phyloP scores from a whole-genome alignment of 192 early-diverging fungal species.

The Cetraspora pellucida region DNA sequence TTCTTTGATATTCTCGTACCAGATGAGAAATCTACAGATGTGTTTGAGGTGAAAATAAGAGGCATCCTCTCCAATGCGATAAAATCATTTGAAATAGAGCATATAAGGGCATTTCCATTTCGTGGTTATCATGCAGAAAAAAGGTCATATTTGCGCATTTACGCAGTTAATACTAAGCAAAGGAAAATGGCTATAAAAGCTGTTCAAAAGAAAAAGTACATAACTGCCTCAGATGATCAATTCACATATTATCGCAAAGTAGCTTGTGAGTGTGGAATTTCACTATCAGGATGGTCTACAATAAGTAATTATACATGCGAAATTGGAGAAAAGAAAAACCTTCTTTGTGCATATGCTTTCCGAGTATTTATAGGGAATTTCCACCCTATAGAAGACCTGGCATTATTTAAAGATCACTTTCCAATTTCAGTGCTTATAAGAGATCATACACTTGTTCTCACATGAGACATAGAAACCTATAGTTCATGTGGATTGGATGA shows the following conservation, averaged over 20 bases:
- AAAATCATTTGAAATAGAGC: too few relatives aligned
- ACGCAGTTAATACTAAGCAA: too few relatives aligned
- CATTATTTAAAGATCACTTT: neutral
- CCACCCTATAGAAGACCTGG: neutral
- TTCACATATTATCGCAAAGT: neutral
- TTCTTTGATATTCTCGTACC: too few relatives aligned
- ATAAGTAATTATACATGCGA: neutral
- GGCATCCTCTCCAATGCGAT: too few relatives aligned
- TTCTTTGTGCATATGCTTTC: slow-evolving; percentile 8
- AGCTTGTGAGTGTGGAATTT: neutral
- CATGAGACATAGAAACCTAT: slow-evolving; percentile 6
- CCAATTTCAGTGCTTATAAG: neutral
- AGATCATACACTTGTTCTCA: neutral
- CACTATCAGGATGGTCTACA: neutral
- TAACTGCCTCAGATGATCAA: neutral
- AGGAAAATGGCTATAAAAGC: too few relatives aligned
- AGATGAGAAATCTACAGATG: too few relatives aligned
- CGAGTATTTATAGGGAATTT: slow-evolving; percentile 9
- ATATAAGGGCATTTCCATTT: too few relatives aligned
- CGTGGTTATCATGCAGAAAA: too few relatives aligned
- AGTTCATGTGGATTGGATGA: too few relatives aligned
- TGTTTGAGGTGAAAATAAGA: too few relatives aligned
- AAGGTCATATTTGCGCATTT: too few relatives aligned
- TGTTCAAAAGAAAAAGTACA: too few relatives aligned
- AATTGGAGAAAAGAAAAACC: neutral